These are phyloP conservation scores for Corylus heterophylla DNA, from an alignment of 306 rosid species.

Conservation along the genomic window DNA sequence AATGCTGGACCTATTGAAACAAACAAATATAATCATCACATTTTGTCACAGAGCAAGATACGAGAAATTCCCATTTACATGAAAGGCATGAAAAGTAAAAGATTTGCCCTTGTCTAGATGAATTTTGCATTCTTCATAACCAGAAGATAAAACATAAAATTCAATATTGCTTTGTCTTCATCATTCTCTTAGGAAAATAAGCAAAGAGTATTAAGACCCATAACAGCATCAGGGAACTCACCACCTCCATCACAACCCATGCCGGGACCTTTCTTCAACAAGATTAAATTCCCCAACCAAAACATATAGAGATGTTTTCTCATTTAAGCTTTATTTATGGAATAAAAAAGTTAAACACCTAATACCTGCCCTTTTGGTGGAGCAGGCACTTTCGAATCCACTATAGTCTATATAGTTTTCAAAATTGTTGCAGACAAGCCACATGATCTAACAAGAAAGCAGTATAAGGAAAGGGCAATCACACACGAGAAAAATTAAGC, in stretches of 20 bases:
- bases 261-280: background rate
- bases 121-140: no score
- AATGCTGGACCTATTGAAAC: conserved; percentile 64
- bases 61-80: background rate
- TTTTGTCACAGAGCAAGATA: background rate
- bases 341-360: background rate
- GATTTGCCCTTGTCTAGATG: no score
- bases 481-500: background rate
- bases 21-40: conserved; percentile 19
- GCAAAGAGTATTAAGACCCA: background rate
- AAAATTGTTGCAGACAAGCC: background rate
- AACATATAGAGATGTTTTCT: background rate
- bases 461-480: background rate
- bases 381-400: background rate
- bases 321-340: background rate
- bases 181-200: background rate
- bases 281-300: background rate
- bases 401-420: background rate
- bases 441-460: background rate
- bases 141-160: background rate
- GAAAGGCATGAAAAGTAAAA: background rate
- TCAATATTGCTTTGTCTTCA: background rate
- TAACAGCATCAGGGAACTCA: background rate
- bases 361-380: background rate
- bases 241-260: background rate